Percentiles rank a stretch among this genome's conserved stretches.
These are phyloP conservation scores for Kentomonas sorsogonicus DNA, from an alignment of 208 protist species.

Conservation along the genomic window DNA sequence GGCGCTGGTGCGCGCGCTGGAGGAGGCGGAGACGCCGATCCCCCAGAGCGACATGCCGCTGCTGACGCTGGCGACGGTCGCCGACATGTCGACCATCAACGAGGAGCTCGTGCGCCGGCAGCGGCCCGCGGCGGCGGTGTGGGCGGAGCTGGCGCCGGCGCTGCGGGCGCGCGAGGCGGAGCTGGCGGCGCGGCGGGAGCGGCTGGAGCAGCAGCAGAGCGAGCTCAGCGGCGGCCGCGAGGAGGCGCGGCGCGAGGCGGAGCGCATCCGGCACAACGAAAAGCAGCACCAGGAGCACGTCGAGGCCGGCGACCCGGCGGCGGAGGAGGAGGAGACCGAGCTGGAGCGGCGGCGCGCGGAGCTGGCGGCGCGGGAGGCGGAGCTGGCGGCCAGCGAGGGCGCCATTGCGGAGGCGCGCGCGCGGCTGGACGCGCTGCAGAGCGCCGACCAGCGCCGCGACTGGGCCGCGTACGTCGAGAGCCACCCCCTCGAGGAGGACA, in stretches of 20 bases:
- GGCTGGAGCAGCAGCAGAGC: slow-evolving; percentile 33
- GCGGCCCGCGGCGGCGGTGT: slow-evolving; percentile 69
- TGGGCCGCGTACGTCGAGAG: slow-evolving; percentile 72
- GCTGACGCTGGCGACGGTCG: slow-evolving; percentile 73
- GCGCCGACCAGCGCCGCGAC: slow-evolving; percentile 45
- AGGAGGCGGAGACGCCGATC: slow-evolving; percentile 44
- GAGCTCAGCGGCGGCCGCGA: slow-evolving; percentile 28
- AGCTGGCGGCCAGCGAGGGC: slow-evolving; percentile 19
- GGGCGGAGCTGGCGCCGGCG: slow-evolving; percentile 49
- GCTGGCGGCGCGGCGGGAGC: slow-evolving; percentile 28
- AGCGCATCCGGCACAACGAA: slow-evolving; percentile 25
- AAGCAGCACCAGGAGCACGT: slow-evolving; percentile 46
- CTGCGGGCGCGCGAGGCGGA: slow-evolving; percentile 47
- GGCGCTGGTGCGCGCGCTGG: slow-evolving; percentile 58
- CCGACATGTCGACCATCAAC: slow-evolving; percentile 87
- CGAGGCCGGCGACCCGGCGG: slow-evolving; percentile 47
- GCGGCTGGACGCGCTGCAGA: slow-evolving; percentile 17
- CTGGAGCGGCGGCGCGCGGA: slow-evolving; percentile 39
- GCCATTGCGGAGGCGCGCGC: slow-evolving; percentile 23
- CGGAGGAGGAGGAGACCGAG: slow-evolving; percentile 60
- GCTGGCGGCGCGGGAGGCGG: slow-evolving; percentile 25
- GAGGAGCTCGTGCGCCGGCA: slow-evolving; percentile 55
- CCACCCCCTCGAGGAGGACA: slow-evolving; percentile 66
- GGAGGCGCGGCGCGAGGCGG: slow-evolving; percentile 30
- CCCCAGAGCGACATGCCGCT: slow-evolving; percentile 76